Conservation (phyloP, 768 basidiomycete genomes). For the Leccinum longicurvipes region DNA sequence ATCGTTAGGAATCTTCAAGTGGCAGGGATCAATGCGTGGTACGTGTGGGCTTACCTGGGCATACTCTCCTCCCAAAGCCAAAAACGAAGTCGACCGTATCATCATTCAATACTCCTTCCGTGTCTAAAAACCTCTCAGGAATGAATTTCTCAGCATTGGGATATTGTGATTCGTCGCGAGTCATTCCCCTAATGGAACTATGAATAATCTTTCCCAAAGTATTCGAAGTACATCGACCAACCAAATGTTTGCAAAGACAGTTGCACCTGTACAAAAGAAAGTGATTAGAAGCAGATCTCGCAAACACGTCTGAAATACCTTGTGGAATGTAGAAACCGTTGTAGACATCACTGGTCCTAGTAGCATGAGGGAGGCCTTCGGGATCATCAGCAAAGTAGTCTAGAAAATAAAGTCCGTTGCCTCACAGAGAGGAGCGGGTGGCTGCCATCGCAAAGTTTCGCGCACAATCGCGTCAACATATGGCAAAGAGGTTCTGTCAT, state of each 20-base stretch:
- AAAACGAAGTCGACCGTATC: slow-evolving; percentile 12
- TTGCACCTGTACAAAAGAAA: slow-evolving; percentile 4
- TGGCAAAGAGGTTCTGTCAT: slow-evolving; percentile 5
- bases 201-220: neutral
- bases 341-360: slow-evolving; percentile 39
- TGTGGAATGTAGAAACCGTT: slow-evolving; percentile 49
- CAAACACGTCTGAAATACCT: slow-evolving; percentile 24
- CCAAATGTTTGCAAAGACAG: slow-evolving; percentile 15
- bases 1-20: neutral
- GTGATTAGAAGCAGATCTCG: neutral
- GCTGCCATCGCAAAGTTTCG: slow-evolving; percentile 12
- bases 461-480: slow-evolving; percentile 13
- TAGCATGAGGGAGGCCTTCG: slow-evolving; percentile 16
- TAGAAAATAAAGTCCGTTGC: neutral
- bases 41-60: slow-evolving; percentile 7
- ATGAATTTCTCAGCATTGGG: slow-evolving; percentile 14
- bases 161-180: slow-evolving; percentile 19
- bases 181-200: slow-evolving; percentile 12
- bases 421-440: slow-evolving; percentile 5
- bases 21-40: neutral
- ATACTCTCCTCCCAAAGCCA: slow-evolving; percentile 16
- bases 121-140: slow-evolving; percentile 12
- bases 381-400: neutral
- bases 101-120: slow-evolving; percentile 6
- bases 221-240: neutral